A percentile compares a stretch with the other conserved stretches of the same genome.
phyloP scores from a whole-genome alignment of 2,329 filamentous ascomycete genomes.

The Arthrinium phaeospermum region DNA sequence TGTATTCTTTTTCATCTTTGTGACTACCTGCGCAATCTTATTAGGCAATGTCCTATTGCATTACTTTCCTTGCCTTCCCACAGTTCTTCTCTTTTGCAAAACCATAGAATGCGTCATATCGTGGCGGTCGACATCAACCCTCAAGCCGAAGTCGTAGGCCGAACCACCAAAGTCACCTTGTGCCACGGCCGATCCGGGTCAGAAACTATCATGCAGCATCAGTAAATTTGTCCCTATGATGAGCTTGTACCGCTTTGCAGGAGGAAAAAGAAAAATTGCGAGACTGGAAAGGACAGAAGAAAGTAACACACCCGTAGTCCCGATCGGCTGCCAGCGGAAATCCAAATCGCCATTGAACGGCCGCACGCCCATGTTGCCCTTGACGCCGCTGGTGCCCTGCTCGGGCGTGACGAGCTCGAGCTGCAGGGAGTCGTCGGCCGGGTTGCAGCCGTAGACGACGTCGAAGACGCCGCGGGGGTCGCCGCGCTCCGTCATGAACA shows the following conservation, averaged over 20 bases:
- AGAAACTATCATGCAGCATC: not conserved
- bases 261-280: not conserved
- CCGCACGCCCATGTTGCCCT: slow-evolving; percentile 48
- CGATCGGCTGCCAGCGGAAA: slow-evolving; percentile 49
- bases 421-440: slow-evolving; percentile 47
- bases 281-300: not conserved
- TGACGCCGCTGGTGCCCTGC: slow-evolving; percentile 38
- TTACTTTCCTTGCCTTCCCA: not conserved
- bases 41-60: not conserved
- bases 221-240: not conserved
- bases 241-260: not conserved
- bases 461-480: slow-evolving; percentile 49
- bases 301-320: slow-evolving; percentile 40
- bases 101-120: too few species aligned
- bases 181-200: slow-evolving; percentile 25
- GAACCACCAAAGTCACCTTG: slow-evolving; percentile 22
- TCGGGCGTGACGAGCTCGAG: slow-evolving; percentile 42
- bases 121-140: too few species aligned
- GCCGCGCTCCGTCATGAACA: slow-evolving; percentile 52
- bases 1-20: not conserved
- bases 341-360: slow-evolving; percentile 45
- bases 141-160: not conserved
- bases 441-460: slow-evolving; percentile 48
- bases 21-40: not conserved
- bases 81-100: too few species aligned